phyloP scores from a whole-genome alignment of 73 alveolate species.

The Tetrahymena borealis region DNA sequence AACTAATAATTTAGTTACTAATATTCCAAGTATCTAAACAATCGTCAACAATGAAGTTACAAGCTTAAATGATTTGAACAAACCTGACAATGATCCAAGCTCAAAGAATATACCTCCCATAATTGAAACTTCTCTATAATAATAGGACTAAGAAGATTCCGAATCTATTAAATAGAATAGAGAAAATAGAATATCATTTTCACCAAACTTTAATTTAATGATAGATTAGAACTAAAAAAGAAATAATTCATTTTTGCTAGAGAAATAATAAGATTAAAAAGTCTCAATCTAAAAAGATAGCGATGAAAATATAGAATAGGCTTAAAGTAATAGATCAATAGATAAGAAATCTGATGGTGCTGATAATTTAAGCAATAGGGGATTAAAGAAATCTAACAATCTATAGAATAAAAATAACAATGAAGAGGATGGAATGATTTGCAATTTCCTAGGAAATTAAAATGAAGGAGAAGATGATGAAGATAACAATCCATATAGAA shows the following conservation, averaged over 20 bases:
- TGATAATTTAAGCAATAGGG: neutral
- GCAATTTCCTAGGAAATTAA: neutral
- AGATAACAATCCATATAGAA: neutral
- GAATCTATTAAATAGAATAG: neutral
- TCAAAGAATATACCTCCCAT: neutral
- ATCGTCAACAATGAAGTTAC: neutral
- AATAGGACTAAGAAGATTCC: neutral
- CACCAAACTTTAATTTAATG: neutral
- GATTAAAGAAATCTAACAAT: neutral
- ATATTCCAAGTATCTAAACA: neutral
- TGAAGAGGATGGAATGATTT: neutral
- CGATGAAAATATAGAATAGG: no score
- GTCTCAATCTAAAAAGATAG: no score
- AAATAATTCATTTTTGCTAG: no score
- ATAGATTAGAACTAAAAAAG: neutral
- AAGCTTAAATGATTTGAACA: neutral
- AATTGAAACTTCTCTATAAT: neutral
- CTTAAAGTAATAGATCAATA: no score
- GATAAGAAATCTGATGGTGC: no score
- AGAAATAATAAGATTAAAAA: neutral
- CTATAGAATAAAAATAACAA: neutral
- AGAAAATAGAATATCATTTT: neutral
- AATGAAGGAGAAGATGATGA: neutral
- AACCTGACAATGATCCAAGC: neutral
- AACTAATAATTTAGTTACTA: neutral